A percentile compares a stretch with the other conserved stretches of the same genome.
Conservation (phyloP, 495 filamentous ascomycete species). For the Penicillium soppii region DNA sequence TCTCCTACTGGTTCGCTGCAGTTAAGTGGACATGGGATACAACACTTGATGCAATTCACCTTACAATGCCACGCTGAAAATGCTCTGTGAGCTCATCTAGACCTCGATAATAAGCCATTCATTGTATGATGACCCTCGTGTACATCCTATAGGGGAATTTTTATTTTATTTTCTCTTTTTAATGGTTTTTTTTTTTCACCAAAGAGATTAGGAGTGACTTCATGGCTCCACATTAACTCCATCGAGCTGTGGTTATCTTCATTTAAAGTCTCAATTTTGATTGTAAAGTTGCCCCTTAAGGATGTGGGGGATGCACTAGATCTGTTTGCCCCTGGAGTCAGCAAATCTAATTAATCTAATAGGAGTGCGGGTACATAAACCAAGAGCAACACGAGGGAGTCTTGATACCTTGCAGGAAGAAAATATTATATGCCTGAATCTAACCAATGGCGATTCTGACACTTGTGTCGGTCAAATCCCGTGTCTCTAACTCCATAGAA, state of each 20-base stretch:
- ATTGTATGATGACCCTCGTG: neutral
- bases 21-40: slow-evolving; percentile 16
- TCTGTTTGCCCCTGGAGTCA: slow-evolving; percentile 18
- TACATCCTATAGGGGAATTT: neutral
- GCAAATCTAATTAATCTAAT: neutral
- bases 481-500: neutral
- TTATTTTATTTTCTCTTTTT: slow-evolving; percentile 2
- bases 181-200: neutral
- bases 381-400: slow-evolving; percentile 22
- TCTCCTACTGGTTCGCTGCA: slow-evolving; percentile 23
- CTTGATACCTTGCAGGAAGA: slow-evolving; percentile 17
- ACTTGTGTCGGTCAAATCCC: slow-evolving; percentile 1
- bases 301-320: slow-evolving; percentile 30
- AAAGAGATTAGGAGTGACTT: neutral
- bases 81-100: slow-evolving; percentile 9
- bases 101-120: neutral
- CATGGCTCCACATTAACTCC: neutral
- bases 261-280: neutral
- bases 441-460: slow-evolving; percentile 3
- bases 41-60: slow-evolving; percentile 18
- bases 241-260: neutral
- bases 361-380: neutral
- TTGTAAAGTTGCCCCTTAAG: slow-evolving; percentile 13
- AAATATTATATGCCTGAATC: neutral
- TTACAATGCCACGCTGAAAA: slow-evolving; percentile 17